Evolutionary conservation across 1,284 basidiomycete species (phyloP), one percentile per base, ranked within the genome.

Genomic region (Moesziomyces antarcticus): DNA sequence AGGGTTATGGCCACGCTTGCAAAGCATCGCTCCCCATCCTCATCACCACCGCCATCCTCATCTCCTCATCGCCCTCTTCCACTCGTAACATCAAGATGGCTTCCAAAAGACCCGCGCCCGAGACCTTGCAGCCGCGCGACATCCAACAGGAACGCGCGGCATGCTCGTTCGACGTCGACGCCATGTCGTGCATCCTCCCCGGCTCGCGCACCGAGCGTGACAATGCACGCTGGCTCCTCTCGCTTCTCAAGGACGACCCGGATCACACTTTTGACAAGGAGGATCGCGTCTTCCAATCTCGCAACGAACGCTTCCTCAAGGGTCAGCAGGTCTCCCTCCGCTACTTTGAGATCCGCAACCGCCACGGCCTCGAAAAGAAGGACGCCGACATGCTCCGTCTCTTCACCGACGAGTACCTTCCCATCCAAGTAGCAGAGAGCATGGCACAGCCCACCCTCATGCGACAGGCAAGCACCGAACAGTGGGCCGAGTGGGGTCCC

Each of bases 401-500:
- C 27, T 78, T 60, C 53, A 69, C 74, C 20, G 77, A 79, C 56
- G 77, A 77, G 44, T 79, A 79, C 42, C 61, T 79, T 4, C 62
- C 75, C 22, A 65, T 79, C 45, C 77, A 79, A 35, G 77, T 79
- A 20, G 76, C 75, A 21, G 77, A 79, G 44, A 66, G 61, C 33
- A 79, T 79, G 77, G 75, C 71, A 4, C 75, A 77, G 50, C 77
- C 75, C 6, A 79, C 77, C 1, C 50, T 79, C n/a, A 61, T 67
- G 72, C 50, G 56, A 16, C 76, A 77, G 40, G 60, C 74, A 0
- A 72, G 69, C 42, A 52, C 50, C n/a, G 56, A 78, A 35, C 77
- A 79, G 53, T 79, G 75, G 77, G 46, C 53, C 1, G 52, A 68
- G 21, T 79, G 77, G 77, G 76, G 76, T 5, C 67, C 72, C 13